These are phyloP conservation scores for Magnaporthiopsis incrustans DNA, from an alignment of 2,329 filamentous ascomycete genomes.

Conservation along the genomic window DNA sequence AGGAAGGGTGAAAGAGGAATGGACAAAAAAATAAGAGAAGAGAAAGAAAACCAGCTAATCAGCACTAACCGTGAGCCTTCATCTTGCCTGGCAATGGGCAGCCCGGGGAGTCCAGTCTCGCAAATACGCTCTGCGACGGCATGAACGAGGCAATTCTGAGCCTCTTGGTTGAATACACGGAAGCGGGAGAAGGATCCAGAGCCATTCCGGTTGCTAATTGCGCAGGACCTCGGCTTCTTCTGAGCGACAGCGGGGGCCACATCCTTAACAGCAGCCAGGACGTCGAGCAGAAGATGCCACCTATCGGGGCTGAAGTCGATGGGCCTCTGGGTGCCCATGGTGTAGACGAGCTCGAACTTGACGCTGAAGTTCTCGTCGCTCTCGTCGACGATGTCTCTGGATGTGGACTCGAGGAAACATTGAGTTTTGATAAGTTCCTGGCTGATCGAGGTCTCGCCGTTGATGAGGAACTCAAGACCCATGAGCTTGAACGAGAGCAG, in stretches of 20 bases:
- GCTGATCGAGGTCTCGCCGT: not conserved
- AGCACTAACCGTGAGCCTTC: conserved; percentile 49
- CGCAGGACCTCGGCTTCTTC: conserved; percentile 32
- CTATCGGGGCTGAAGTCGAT: conserved; percentile 46
- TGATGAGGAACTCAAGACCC: conserved; percentile 39
- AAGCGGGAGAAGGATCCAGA: conserved; percentile 38
- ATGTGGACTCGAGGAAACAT: conserved; percentile 21
- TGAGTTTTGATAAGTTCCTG: not conserved
- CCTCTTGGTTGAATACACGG: conserved; percentile 33
- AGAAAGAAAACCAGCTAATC: not conserved
- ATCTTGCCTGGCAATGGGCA: conserved; percentile 1
- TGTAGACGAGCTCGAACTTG: conserved; percentile 57
- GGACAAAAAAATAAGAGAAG: no score
- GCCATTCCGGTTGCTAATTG: not conserved
- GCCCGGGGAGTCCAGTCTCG: not conserved
- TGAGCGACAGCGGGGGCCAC: conserved; percentile 15
- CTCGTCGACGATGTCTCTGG: conserved; percentile 55
- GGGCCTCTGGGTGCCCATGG: conserved; percentile 42
- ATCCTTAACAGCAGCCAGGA: conserved; percentile 35
- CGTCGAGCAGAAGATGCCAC: conserved; percentile 46
- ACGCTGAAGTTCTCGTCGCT: conserved; percentile 56
- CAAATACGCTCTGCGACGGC: not conserved
- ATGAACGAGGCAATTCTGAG: conserved; percentile 21
- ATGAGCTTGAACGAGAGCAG: conserved; percentile 56
- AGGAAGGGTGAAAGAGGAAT: no score